Evolutionary conservation across 495 filamentous ascomycete genomes (phyloP).

Genomic region (Jackrogersella minutella): DNA sequence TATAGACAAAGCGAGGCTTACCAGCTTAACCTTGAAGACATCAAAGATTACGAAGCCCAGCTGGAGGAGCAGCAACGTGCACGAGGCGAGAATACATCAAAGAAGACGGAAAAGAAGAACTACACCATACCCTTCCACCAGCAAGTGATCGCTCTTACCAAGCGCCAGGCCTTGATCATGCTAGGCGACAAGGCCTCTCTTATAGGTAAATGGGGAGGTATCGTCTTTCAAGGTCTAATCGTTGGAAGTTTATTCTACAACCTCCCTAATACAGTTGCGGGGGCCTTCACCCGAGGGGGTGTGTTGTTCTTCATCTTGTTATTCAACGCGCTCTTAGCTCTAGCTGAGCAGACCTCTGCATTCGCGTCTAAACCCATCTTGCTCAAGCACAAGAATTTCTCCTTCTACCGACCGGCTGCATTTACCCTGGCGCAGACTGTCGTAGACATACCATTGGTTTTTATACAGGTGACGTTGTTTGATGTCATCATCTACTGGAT

Average conservation of each 20-base stretch:
- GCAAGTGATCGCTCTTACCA: slow-evolving; percentile 72
- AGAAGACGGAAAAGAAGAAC: slow-evolving; percentile 66
- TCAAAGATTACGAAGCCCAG: slow-evolving; percentile 54
- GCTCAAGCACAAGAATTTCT: slow-evolving; percentile 83
- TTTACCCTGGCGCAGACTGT: slow-evolving; percentile 80
- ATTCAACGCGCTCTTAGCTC: slow-evolving; percentile 80
- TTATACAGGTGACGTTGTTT: slow-evolving; percentile 75
- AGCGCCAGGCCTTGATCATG: slow-evolving; percentile 72
- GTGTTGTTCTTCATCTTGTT: slow-evolving; percentile 76
- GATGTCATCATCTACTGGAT: slow-evolving; percentile 82
- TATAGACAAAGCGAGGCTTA: slow-evolving; percentile 65
- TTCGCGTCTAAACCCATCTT: slow-evolving; percentile 77
- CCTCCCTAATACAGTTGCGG: slow-evolving; percentile 63
- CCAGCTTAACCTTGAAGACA: slow-evolving; percentile 56
- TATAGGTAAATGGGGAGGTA: slow-evolving; percentile 61
- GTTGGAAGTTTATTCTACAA: slow-evolving; percentile 81
- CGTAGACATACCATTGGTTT: slow-evolving; percentile 75
- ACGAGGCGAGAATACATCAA: slow-evolving; percentile 62
- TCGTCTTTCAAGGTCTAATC: slow-evolving; percentile 75
- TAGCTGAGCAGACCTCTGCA: slow-evolving; percentile 76
- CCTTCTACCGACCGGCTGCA: slow-evolving; percentile 83
- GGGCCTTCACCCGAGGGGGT: slow-evolving; percentile 64
- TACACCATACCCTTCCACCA: slow-evolving; percentile 72
- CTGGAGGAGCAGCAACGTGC: slow-evolving; percentile 33
- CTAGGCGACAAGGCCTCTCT: slow-evolving; percentile 50